Base-by-base conservation (phyloP, 176 grass and related monocot species). In the Zoysia pacifica region DNA sequence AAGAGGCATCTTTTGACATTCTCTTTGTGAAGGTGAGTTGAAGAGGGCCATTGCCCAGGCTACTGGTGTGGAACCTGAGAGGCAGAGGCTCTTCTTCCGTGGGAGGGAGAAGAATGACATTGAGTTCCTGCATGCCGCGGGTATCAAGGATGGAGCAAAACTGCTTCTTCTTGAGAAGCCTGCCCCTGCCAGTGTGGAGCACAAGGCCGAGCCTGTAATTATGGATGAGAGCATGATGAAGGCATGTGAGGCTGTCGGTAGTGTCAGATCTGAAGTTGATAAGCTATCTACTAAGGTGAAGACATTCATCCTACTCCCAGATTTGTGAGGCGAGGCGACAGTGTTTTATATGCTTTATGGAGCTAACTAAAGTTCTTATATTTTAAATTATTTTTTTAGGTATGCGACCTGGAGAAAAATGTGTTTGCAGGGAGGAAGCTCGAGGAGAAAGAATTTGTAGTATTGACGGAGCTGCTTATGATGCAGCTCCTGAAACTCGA, bases 401-500 rank as follows among this genome's bases (percentile, higher is more conserved):
- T 98, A 28, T 93, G 83, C 51, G 81, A 86, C 77, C 76, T 98
- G 82, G 96, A 99, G 75, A 85, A 88, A 69, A 76, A 46, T 4
- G 87, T 87, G 38, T 79, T 87, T 70, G 79, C 49, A 4, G 93
- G 91, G 44, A 89, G 56, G 72, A 99, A 89, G 85, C 78, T 85
- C 63, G 86, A 86, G 4, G 90, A 95, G 65, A 99, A 91, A 71
- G 86, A 99, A 78, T 95, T 99, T 73, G 70, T 81, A 19, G 72
- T 90, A 79, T 89, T 99, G 81, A 88, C 88, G 5, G 96, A 99
- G 84, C 76, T 99, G 41, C 88, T 99, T 45, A 99, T 99, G 96
- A 70, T 89, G 81, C 90, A 99, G 62, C 79, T 99, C 62, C 65
- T 99, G 46, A 99, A 90, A 87, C 73, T 99, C 4, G 93, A 99